Evolutionary conservation across 768 basidiomycete genomes (phyloP).

Genomic region (Kwoniella dejecticola): DNA sequence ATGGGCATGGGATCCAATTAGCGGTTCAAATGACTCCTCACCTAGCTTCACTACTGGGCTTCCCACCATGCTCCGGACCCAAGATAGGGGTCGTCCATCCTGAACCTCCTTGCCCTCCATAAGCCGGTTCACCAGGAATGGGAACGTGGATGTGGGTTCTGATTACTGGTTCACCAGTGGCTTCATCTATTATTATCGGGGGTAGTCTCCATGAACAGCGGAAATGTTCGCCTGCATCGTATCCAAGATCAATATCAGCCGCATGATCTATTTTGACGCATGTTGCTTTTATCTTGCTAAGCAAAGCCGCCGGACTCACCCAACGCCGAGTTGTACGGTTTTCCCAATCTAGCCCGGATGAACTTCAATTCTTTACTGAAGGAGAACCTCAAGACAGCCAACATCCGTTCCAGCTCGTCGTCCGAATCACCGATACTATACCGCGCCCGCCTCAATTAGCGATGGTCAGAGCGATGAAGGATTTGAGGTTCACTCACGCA

Average conservation of each 20-base stretch:
- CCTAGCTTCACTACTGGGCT: slow-evolving; percentile 37
- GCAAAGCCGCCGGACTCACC: slow-evolving; percentile 24
- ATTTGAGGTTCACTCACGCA: slow-evolving; percentile 64
- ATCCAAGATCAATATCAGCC: not conserved
- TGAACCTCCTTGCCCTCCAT: slow-evolving; percentile 47
- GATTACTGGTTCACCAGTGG: slow-evolving; percentile 52
- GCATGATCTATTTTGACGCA: not conserved
- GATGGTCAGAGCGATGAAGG: not conserved
- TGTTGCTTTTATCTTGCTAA: not conserved
- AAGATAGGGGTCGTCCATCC: slow-evolving; percentile 50
- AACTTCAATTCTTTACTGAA: slow-evolving; percentile 95
- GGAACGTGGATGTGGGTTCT: slow-evolving; percentile 54
- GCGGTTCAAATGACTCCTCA: slow-evolving; percentile 5
- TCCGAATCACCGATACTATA: slow-evolving; percentile 84
- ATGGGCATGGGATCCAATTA: no score
- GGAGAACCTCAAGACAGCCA: slow-evolving; percentile 82
- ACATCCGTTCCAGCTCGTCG: slow-evolving; percentile 91
- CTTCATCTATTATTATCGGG: slow-evolving; percentile 50
- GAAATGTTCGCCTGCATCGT: slow-evolving; percentile 57
- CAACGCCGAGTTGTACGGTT: slow-evolving; percentile 64
- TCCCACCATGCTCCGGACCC: slow-evolving; percentile 42
- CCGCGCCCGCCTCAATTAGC: not conserved
- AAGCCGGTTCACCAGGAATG: slow-evolving; percentile 46
- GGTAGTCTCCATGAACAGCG: slow-evolving; percentile 56
- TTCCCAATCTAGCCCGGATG: slow-evolving; percentile 86